Evolutionary conservation across 2,329 filamentous ascomycete genomes (phyloP).

Genomic region (Aspergillus tubingensis): DNA sequence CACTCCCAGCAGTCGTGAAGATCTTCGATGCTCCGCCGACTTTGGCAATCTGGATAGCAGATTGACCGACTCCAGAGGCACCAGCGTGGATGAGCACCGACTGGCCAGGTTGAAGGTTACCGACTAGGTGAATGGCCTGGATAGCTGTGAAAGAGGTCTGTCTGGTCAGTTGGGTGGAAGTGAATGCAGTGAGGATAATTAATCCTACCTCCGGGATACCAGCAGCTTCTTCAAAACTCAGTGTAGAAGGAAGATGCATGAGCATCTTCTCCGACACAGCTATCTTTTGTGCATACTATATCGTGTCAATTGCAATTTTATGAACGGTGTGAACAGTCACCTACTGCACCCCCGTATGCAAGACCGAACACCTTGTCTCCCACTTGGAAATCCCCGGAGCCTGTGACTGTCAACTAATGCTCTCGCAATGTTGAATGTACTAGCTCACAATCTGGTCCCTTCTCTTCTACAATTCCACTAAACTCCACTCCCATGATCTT

Average conservation of each 20-base stretch:
- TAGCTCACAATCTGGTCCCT: background rate
- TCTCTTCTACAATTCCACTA: background rate
- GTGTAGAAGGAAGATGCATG: constrained; percentile 69
- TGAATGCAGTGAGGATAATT: background rate
- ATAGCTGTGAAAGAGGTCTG: constrained; percentile 1
- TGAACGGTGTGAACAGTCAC: background rate
- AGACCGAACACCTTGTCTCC: constrained; percentile 1
- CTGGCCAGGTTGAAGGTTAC: background rate
- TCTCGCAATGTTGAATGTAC: too few relatives aligned
- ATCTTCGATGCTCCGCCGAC: background rate
- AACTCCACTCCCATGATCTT: constrained; percentile 2
- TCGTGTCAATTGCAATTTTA: constrained; percentile 33
- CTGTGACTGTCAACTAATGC: background rate
- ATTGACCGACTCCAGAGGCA: background rate
- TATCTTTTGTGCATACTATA: constrained; percentile 77
- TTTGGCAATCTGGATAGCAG: constrained; percentile 1
- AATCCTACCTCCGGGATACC: constrained; percentile 36
- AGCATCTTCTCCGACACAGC: constrained; percentile 76
- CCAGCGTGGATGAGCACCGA: background rate
- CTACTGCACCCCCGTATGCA: background rate
- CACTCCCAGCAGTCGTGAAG: background rate
- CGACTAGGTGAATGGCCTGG: background rate
- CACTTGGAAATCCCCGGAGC: background rate
- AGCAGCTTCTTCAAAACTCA: constrained; percentile 29
- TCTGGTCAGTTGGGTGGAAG: background rate